Base-by-base conservation (phyloP, 495 filamentous ascomycete species). In the Talaromyces stipitatus region DNA sequence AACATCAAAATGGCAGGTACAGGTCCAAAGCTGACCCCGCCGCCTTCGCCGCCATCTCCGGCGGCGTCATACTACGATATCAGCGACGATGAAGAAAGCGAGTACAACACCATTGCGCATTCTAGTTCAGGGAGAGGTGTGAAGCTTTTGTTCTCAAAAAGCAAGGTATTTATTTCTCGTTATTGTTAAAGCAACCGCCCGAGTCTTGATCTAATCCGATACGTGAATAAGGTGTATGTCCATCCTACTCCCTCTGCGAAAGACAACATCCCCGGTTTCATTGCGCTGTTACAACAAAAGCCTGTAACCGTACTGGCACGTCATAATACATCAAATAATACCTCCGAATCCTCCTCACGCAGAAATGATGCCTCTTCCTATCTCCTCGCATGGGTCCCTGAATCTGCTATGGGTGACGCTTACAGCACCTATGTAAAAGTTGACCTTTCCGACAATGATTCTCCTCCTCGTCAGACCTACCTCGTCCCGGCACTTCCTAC, bases 191-290 rank as follows among this genome's bases (percentile, higher is more conserved):
- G n/a, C n/a, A n/a, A n/a, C n/a, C n/a, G n/a, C n/a, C n/a, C n/a
- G n/a, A n/a, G n/a, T n/a, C n/a, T 18, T 10, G 10, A 23, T 10
- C 18, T 4, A 12, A 27, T 48, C 24, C 24, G 12, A n/a, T 48
- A 5, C 22, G 45, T 48, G 5, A 18, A 6, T 47, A 48, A 91
- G 88, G 92, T 98, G 66, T 98, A 97, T 66, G 85, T 98, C n/a
- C 94, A 98, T 70, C 94, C 95, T 0, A 92, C 90, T 0, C 86
- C 95, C 1, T 94, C 91, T 2, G 78, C 92, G 6, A 94, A 89
- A 75, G 95, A 98, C 72, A 98, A 98, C 60, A 92, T 98, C 60
- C 76, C 90, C n/a, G 94, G 94, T 20, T 98, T 95, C 63, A 87
- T 98, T 59, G 94, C 94, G 26, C 81, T 98, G 3, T 77, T 98